Evolutionary conservation across 1,139 yeast species (phyloP).

Genomic region (Debaryomycetaceae sp.): DNA sequence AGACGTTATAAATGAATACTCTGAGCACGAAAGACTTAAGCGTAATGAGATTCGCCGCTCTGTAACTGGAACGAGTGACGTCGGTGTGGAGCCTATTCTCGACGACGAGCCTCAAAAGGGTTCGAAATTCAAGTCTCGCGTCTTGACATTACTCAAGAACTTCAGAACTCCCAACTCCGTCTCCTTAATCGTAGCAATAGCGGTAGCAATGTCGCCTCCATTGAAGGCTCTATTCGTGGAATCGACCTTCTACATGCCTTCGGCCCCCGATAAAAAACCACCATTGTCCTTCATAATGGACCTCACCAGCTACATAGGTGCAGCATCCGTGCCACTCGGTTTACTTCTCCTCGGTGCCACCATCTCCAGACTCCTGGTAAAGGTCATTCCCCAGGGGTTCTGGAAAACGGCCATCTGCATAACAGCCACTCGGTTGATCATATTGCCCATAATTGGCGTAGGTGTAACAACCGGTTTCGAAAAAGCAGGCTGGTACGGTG

Average conservation of each 20-base stretch:
- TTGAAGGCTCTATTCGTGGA: slow-evolving; percentile 72
- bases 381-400: slow-evolving; percentile 61
- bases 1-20: slow-evolving; percentile 61
- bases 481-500: slow-evolving; percentile 47
- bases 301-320: slow-evolving; percentile 72
- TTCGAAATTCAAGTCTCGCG: slow-evolving; percentile 8
- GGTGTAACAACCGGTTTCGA: slow-evolving; percentile 43
- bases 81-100: slow-evolving; percentile 8
- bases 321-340: slow-evolving; percentile 88
- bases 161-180: slow-evolving; percentile 69
- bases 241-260: slow-evolving; percentile 29
- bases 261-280: slow-evolving; percentile 84
- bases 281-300: slow-evolving; percentile 84
- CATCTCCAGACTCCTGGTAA: slow-evolving; percentile 65
- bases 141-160: slow-evolving; percentile 40
- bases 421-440: slow-evolving; percentile 31
- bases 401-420: slow-evolving; percentile 55
- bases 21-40: slow-evolving; percentile 43
- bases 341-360: slow-evolving; percentile 81
- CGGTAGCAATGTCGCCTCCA: slow-evolving; percentile 82
- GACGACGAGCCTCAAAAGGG: slow-evolving; percentile 1
- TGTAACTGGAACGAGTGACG: slow-evolving; percentile 7
- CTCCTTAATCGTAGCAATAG: slow-evolving; percentile 58
- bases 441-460: slow-evolving; percentile 45
- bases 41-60: slow-evolving; percentile 9